These are phyloP conservation scores for Phytophthora litchii DNA, from an alignment of 352 stramenopile species.

Conservation along the genomic window DNA sequence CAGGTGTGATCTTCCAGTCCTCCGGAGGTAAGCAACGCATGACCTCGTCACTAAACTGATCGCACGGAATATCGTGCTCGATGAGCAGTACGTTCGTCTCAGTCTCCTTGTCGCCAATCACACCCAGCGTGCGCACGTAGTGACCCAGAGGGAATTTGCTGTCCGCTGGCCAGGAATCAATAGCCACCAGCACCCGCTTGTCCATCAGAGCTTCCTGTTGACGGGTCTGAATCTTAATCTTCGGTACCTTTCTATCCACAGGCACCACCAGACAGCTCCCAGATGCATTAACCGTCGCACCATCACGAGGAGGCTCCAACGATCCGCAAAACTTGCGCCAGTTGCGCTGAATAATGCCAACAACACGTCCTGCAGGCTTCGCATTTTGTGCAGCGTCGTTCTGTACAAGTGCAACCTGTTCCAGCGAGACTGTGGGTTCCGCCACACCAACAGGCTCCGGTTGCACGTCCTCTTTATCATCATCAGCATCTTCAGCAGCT, in stretches of 20 bases:
- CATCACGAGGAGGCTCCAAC: constrained; percentile 79
- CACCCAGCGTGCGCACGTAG: constrained; percentile 96
- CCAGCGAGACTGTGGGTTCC: constrained; percentile 67
- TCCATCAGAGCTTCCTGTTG: constrained; percentile 91
- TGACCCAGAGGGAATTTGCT: constrained; percentile 94
- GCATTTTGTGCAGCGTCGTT: constrained; percentile 53
- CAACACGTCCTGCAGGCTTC: constrained; percentile 83
- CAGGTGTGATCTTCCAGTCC: constrained; percentile 95
- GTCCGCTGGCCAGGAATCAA: constrained; percentile 94
- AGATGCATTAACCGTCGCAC: constrained; percentile 42
- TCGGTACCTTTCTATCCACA: constrained; percentile 91
- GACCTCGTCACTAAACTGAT: constrained; percentile 86
- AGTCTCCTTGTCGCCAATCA: constrained; percentile 96
- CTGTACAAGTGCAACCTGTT: constrained; percentile 65
- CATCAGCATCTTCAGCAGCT: constrained; percentile 50
- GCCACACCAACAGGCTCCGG: constrained; percentile 48
- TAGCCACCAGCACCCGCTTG: constrained; percentile 94
- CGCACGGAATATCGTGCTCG: constrained; percentile 96
- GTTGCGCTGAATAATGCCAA: constrained; percentile 93
- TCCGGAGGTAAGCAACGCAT: constrained; percentile 92
- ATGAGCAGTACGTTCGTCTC: constrained; percentile 96
- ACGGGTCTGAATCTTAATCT: constrained; percentile 94
- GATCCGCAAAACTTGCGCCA: constrained; percentile 95
- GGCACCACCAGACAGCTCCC: constrained; percentile 83
- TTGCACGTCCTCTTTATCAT: constrained; percentile 49